Percentiles rank a stretch among this genome's conserved stretches.
These are phyloP conservation scores for Sherardia arvensis DNA, from an alignment of 257 asterid genomes.

Conservation along the genomic window DNA sequence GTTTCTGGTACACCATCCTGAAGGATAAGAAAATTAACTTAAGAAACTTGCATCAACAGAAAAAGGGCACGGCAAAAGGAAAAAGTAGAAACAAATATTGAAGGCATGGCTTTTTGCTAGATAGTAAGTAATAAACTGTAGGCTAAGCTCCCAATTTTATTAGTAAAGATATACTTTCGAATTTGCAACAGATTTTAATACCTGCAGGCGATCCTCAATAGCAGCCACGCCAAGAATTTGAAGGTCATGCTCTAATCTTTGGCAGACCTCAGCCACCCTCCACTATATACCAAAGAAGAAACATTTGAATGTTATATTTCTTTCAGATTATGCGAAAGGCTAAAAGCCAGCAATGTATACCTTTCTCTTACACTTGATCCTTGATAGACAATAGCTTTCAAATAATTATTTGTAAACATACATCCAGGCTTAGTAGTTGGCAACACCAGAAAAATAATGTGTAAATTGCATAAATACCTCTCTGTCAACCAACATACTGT, in stretches of 20 bases:
- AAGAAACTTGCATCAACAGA: conserved; percentile 11
- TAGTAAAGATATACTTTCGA: conserved; percentile 1
- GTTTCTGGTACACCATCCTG: conserved; percentile 99
- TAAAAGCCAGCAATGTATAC: not conserved
- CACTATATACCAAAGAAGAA: conserved; percentile 41
- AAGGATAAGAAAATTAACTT: conserved; percentile 15
- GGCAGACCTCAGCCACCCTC: conserved; percentile 98
- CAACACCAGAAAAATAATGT: not conserved
- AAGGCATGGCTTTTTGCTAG: conserved; percentile 8
- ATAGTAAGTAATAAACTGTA: not conserved
- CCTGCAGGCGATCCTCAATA: conserved; percentile 97
- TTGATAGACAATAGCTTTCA: not conserved
- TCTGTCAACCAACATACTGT: conserved; percentile 85
- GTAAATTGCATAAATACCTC: conserved; percentile 43
- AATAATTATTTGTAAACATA: not conserved
- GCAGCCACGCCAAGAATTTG: conserved; percentile 98
- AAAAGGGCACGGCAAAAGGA: conserved; percentile 12
- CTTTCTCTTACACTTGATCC: not conserved
- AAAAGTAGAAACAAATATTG: not conserved
- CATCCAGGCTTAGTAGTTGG: not conserved
- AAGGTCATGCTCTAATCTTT: conserved; percentile 75
- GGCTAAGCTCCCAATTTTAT: not conserved
- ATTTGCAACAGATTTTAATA: conserved; percentile 11
- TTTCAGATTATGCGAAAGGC: not conserved
- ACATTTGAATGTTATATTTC: not conserved